Evolutionary conservation across 2,329 filamentous ascomycete species (phyloP).

Genomic region (Aspergillus brasiliensis): DNA sequence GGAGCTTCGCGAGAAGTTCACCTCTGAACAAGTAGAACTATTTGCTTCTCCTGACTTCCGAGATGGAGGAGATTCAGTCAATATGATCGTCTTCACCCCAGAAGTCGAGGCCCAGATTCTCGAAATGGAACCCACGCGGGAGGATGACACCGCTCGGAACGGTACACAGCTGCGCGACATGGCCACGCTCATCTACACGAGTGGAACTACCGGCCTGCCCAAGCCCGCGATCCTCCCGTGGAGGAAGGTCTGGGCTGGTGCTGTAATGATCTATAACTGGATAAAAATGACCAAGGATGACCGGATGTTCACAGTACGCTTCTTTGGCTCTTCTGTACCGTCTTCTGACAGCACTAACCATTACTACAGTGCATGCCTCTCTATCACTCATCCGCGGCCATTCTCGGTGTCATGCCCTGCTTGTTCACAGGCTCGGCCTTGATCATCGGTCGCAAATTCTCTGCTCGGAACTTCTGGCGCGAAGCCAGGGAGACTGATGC

Average conservation of each 20-base stretch:
- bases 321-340: background rate
- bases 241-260: slow-evolving; percentile 62
- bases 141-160: slow-evolving; percentile 59
- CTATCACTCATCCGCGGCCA: slow-evolving; percentile 77
- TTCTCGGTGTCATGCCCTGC: slow-evolving; percentile 68
- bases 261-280: slow-evolving; percentile 57
- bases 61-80: slow-evolving; percentile 51
- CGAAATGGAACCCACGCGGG: slow-evolving; percentile 56
- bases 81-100: slow-evolving; percentile 64
- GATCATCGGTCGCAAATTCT: slow-evolving; percentile 76
- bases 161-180: slow-evolving; percentile 58
- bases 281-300: slow-evolving; percentile 64
- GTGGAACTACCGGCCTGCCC: slow-evolving; percentile 80
- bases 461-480: slow-evolving; percentile 73
- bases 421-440: slow-evolving; percentile 66
- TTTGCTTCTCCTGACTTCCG: slow-evolving; percentile 45
- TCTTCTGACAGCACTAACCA: slow-evolving; percentile 8
- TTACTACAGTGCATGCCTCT: slow-evolving; percentile 73
- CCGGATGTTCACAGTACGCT: slow-evolving; percentile 70
- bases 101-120: slow-evolving; percentile 59
- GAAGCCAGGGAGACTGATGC: slow-evolving; percentile 71
- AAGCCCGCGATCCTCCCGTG: slow-evolving; percentile 78
- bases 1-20: slow-evolving; percentile 57
- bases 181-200: slow-evolving; percentile 79
- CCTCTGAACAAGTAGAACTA: slow-evolving; percentile 42